A percentile compares a stretch with the other conserved stretches of the same genome.
phyloP scores from a whole-genome alignment of 2,329 filamentous ascomycete genomes.

The Colletotrichum aenigma region DNA sequence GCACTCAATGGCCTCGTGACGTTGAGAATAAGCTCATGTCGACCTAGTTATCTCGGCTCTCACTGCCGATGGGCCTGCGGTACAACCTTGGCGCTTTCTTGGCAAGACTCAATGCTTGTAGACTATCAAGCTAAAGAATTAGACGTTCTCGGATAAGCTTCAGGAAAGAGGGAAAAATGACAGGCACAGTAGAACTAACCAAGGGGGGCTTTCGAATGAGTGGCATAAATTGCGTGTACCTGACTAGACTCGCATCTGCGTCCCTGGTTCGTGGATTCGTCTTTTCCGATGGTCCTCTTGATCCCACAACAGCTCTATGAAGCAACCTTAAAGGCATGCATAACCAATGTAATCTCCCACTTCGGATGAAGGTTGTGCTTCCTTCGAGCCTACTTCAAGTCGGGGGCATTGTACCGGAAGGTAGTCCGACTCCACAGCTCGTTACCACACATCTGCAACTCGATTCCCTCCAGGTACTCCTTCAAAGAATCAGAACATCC shows the following conservation, averaged over 20 bases:
- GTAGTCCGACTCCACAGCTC: slow-evolving; percentile 15
- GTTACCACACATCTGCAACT: slow-evolving; percentile 17
- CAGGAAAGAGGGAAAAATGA: fast-evolving
- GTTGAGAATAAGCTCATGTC: background rate
- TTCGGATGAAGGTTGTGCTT: background rate
- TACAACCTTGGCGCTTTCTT: background rate
- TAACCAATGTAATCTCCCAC: background rate
- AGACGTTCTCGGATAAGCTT: background rate
- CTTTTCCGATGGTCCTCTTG: background rate
- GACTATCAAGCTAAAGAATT: background rate
- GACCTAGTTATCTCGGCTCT: background rate
- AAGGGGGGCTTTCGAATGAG: fast-evolving
- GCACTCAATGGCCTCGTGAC: fast-evolving
- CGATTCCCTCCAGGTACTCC: slow-evolving; percentile 2
- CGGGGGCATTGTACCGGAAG: background rate
- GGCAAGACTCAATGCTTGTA: background rate
- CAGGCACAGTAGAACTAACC: background rate
- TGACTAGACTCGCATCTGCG: background rate
- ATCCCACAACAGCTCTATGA: background rate
- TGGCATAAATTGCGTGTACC: background rate
- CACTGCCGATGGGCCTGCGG: background rate
- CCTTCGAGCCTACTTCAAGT: background rate
- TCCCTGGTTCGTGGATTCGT: background rate
- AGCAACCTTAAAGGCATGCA: background rate
- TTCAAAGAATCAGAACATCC: background rate